Conservation (phyloP, 2,329 filamentous ascomycete genomes). For the Colletotrichum sp. region DNA sequence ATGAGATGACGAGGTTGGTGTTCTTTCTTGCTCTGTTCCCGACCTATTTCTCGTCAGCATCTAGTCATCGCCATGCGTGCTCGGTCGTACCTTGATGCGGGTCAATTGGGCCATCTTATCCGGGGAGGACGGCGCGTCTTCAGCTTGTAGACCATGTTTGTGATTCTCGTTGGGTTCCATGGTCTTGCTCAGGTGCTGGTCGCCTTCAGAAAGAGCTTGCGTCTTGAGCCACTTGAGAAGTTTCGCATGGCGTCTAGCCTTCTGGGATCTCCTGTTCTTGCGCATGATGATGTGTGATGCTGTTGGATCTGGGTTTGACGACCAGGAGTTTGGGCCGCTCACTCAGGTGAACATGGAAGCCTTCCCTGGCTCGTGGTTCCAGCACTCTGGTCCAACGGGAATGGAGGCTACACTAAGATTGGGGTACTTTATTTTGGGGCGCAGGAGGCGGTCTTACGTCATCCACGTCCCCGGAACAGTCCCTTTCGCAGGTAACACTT, state of each 20-base stretch:
- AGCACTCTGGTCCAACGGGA: too few species aligned
- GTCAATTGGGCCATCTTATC: fast-evolving
- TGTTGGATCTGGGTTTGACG: not conserved
- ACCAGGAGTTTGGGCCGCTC: too few species aligned
- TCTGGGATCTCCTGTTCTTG: fast-evolving
- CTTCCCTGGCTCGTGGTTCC: too few species aligned
- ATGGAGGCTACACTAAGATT: too few species aligned
- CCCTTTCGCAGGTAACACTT: too few species aligned
- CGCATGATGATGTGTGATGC: fast-evolving
- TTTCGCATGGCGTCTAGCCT: not conserved
- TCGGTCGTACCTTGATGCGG: not conserved
- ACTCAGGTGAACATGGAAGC: too few species aligned
- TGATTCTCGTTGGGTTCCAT: fast-evolving
- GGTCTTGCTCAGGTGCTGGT: not conserved
- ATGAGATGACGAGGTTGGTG: fast-evolving
- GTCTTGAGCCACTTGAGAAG: not conserved
- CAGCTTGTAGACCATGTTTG: fast-evolving
- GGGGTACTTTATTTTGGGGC: not conserved
- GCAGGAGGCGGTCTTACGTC: not conserved
- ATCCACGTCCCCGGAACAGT: not conserved
- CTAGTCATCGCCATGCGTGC: not conserved
- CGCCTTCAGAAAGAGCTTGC: not conserved
- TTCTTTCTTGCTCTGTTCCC: not conserved
- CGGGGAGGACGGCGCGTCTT: not conserved
- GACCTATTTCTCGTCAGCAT: not conserved